These are phyloP conservation scores for Camellia japonica DNA, from an alignment of 148 eudicot genomes.

Conservation along the genomic window DNA sequence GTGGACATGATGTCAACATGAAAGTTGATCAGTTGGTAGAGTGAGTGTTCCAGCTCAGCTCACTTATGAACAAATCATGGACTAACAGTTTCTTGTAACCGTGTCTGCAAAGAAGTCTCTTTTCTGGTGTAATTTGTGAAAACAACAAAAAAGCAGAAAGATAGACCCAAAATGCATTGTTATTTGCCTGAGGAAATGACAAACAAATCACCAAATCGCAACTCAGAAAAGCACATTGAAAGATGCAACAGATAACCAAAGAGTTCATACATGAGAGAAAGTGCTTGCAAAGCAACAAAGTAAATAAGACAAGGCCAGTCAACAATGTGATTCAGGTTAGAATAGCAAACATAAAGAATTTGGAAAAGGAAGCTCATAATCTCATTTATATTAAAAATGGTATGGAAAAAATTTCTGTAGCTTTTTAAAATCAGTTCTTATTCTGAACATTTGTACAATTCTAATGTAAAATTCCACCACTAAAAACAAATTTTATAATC, in stretches of 20 bases:
- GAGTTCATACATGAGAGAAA: neutral
- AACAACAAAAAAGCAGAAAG: too few species aligned
- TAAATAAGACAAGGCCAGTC: neutral
- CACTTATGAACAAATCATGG: neutral
- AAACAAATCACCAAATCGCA: constrained; percentile 23
- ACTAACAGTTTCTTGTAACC: too few species aligned
- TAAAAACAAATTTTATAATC: neutral
- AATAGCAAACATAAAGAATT: neutral
- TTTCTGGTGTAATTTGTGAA: too few species aligned
- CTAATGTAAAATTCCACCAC: neutral
- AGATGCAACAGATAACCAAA: neutral
- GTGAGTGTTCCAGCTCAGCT: too few species aligned
- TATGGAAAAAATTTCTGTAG: neutral
- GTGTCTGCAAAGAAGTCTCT: too few species aligned
- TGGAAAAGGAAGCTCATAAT: neutral
- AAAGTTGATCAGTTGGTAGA: too few species aligned
- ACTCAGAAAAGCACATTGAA: constrained; percentile 37
- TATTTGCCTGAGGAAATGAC: too few species aligned
- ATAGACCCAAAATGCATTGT: too few species aligned
- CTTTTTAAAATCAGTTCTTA: constrained; percentile 3
- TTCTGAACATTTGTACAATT: neutral
- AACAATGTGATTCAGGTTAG: neutral
- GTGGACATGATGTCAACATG: too few species aligned
- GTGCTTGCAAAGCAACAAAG: neutral
- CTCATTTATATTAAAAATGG: neutral